phyloP scores from a whole-genome alignment of 202 grass and related monocot genomes.

The Panicum virgatum region DNA sequence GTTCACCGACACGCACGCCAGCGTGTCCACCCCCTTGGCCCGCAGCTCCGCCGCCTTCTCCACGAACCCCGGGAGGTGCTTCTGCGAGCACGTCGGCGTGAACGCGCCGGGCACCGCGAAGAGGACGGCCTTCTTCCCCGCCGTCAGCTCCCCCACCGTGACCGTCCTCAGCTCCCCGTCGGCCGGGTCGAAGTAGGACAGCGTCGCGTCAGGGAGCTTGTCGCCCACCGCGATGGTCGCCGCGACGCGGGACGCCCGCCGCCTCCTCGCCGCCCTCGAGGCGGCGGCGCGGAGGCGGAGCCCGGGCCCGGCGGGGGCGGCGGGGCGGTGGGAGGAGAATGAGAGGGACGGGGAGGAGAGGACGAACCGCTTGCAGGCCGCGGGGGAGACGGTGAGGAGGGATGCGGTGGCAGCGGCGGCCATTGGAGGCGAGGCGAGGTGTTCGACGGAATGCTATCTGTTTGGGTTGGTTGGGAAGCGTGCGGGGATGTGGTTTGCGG shows the following conservation, averaged over 20 bases:
- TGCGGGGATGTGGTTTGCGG: conserved; percentile 16
- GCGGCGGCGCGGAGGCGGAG: neutral
- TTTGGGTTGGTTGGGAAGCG: neutral
- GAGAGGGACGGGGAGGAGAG: conserved; percentile 21
- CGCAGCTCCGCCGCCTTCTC: conserved; percentile 59
- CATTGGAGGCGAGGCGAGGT: conserved; percentile 11
- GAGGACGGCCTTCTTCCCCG: conserved; percentile 68
- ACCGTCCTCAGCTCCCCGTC: conserved; percentile 69
- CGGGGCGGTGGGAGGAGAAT: conserved; percentile 37
- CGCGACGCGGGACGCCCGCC: neutral
- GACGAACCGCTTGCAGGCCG: conserved; percentile 16
- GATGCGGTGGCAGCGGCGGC: conserved; percentile 23
- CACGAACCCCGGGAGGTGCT: conserved; percentile 80
- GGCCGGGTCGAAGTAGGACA: conserved; percentile 64
- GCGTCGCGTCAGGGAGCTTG: conserved; percentile 63
- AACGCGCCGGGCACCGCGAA: conserved; percentile 80
- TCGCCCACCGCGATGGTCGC: conserved; percentile 69
- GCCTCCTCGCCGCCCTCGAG: neutral
- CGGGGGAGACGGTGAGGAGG: conserved; percentile 20
- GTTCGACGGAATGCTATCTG: conserved; percentile 43
- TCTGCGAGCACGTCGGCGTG: conserved; percentile 81
- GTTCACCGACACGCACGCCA: conserved; percentile 85
- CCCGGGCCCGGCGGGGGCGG: neutral
- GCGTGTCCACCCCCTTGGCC: conserved; percentile 55
- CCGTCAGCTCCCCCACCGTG: conserved; percentile 64